Evolutionary conservation across 805 yeast genomes (phyloP), one percentile per base, ranked within the genome.

Genomic region (Wickerhamomyces chambardii): DNA sequence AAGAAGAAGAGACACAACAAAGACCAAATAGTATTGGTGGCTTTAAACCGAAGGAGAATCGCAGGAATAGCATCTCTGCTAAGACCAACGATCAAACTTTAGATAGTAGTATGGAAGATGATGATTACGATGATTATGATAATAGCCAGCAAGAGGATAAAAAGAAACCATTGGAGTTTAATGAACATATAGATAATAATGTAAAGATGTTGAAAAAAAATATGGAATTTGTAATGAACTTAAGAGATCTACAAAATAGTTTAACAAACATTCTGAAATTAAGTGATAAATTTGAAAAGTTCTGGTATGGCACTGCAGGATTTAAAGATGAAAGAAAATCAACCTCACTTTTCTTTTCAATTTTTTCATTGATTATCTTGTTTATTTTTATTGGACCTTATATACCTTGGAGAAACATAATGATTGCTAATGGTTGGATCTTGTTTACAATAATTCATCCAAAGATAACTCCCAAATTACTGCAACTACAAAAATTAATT

Each of bases 161-260:
- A 16, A 48, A 50, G 14, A 32, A 43, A 6, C 39, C 42, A 1
- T 46, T 50, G 17, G 57, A 56, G 15, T 35, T 51, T 17, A 53
- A 55, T 14, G 47, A 43, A 19, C 22, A 35, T 14, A 33, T 36
- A 4, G 48, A 47, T n/a, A 34, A 39, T 2, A 38, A 46, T n/a
- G 37, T 46, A 4, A 44, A 37, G 5, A 17, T 45, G 10, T 38
- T 57, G n/a, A 51, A 48, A 22, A 50, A 50, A 34, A 59, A 64
- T 16, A 56, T 62, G 51, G 71, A 67, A 32, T 57, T 68, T 33
- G 44, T 67, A 4, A 53, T 77, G 39, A 84, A 80, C 45, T 66
- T 84, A 77, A 66, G 84, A 38, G 90, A 84, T 48, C 61, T 84
- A 19, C 95, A 85, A 52, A 74, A 75, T 41, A 55, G 75, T 26